Evolutionary conservation across 805 yeast genomes (phyloP).

Genomic region (Phaffomyces antillensis): DNA sequence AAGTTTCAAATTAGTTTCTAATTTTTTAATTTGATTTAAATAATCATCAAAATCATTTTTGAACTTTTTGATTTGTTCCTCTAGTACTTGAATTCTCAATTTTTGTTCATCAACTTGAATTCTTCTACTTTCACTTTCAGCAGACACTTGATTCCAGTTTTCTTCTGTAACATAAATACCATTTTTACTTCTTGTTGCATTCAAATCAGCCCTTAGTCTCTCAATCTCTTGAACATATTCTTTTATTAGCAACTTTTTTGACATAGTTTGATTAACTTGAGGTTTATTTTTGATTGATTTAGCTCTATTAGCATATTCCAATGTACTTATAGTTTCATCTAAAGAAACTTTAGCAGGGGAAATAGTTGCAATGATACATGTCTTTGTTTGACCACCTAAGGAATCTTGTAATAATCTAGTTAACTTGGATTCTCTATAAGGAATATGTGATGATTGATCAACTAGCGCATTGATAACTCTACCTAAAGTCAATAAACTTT

Average conservation of each 20-base stretch:
- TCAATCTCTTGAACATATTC: conserved; percentile 50
- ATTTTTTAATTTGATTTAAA: conserved; percentile 18
- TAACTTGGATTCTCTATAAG: conserved; percentile 78
- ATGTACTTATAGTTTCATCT: conserved; percentile 73
- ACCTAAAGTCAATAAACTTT: conserved; percentile 76
- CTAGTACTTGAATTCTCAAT: conserved; percentile 38
- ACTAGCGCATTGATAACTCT: conserved; percentile 74
- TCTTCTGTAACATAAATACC: conserved; percentile 57
- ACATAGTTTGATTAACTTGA: conserved; percentile 52
- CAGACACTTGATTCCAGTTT: conserved; percentile 39
- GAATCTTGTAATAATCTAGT: conserved; percentile 77
- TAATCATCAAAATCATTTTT: conserved; percentile 35
- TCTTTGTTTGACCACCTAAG: conserved; percentile 76
- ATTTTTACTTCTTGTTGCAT: conserved; percentile 55
- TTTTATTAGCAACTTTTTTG: conserved; percentile 48
- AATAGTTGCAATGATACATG: conserved; percentile 76
- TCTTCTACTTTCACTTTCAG: conserved; percentile 39
- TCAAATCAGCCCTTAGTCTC: conserved; percentile 50
- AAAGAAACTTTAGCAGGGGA: conserved; percentile 68
- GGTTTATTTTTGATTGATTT: conserved; percentile 65
- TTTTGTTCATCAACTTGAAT: conserved; percentile 45
- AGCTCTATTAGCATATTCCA: conserved; percentile 80
- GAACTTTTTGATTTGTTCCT: conserved; percentile 36
- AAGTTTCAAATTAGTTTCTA: conserved; percentile 8
- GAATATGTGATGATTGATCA: conserved; percentile 61